Conservation (phyloP, 352 stramenopile genomes). For the Phytophthora citrophthora region DNA sequence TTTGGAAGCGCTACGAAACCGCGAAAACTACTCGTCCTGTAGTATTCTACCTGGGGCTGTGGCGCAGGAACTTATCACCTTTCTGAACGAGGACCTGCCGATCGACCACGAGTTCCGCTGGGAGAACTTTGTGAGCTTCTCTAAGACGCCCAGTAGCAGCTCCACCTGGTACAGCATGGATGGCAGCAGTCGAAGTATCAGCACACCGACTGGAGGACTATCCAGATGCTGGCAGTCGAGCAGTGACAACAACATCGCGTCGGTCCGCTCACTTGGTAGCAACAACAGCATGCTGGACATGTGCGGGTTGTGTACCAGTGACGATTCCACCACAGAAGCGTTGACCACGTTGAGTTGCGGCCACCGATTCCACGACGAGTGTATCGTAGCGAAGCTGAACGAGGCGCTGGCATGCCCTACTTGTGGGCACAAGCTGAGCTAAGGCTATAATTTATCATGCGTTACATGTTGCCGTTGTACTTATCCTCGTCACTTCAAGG, state of each 20-base stretch:
- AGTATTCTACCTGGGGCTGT: slow-evolving; percentile 50
- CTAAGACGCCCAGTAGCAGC: slow-evolving; percentile 53
- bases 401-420: slow-evolving; percentile 53
- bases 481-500: slow-evolving; percentile 7
- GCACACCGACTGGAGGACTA: slow-evolving; percentile 6
- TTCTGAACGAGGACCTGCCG: slow-evolving; percentile 71
- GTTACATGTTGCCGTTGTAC: slow-evolving; percentile 1
- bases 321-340: slow-evolving; percentile 24
- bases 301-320: slow-evolving; percentile 30
- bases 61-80: slow-evolving; percentile 63
- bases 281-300: slow-evolving; percentile 28
- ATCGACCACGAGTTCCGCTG: slow-evolving; percentile 63
- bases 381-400: slow-evolving; percentile 64
- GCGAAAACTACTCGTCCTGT: slow-evolving; percentile 52
- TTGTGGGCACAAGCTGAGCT: slow-evolving; percentile 28
- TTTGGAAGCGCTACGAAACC: slow-evolving; percentile 45
- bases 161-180: slow-evolving; percentile 29
- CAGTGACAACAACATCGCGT: slow-evolving; percentile 37
- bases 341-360: slow-evolving; percentile 56
- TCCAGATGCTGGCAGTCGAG: slow-evolving; percentile 24
- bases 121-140: slow-evolving; percentile 48
- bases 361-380: slow-evolving; percentile 78
- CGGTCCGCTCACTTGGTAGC: slow-evolving; percentile 43
- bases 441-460: neutral
- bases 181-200: slow-evolving; percentile 30